Evolutionary conservation across 2,329 filamentous ascomycete species (phyloP).

Genomic region (Sporothrix globosa): DNA sequence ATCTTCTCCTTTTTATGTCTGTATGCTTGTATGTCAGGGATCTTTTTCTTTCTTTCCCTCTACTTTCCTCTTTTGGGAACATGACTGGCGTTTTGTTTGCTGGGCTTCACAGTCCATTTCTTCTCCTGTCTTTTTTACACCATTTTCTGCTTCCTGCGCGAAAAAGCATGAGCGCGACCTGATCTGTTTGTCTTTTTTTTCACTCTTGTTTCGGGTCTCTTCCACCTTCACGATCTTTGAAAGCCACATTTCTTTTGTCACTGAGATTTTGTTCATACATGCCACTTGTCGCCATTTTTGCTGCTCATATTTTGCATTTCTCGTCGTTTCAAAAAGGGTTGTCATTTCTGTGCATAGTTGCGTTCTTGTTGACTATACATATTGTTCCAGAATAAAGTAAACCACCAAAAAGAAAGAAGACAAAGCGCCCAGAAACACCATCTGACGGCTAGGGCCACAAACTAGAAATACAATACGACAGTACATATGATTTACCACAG

Average conservation of each 20-base stretch:
- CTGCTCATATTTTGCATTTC: slow-evolving; percentile 1
- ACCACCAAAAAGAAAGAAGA: not conserved
- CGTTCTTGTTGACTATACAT: slow-evolving; percentile 16
- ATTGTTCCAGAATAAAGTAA: not conserved
- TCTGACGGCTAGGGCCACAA: not conserved
- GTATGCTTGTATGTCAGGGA: slow-evolving; percentile 7
- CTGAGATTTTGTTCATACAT: not conserved
- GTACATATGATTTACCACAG: not conserved
- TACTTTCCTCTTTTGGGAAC: not conserved
- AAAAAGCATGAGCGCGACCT: slow-evolving; percentile 26
- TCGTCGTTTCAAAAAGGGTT: slow-evolving; percentile 1
- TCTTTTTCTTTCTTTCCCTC: not conserved
- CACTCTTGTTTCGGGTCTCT: not conserved
- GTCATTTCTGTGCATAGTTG: not conserved
- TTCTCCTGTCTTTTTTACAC: slow-evolving; percentile 3
- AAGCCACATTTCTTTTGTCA: slow-evolving; percentile 4
- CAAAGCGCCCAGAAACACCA: not conserved
- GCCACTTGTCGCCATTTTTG: not conserved
- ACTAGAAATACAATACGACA: not conserved
- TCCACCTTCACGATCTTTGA: not conserved
- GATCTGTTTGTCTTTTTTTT: slow-evolving; percentile 18
- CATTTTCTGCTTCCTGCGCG: slow-evolving; percentile 18
- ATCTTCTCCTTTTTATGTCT: slow-evolving; percentile 10
- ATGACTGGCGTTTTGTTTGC: slow-evolving; percentile 10
- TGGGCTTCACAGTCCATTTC: not conserved